Evolutionary conservation across 352 stramenopile genomes (phyloP), one percentile per base, ranked within the genome.

Genomic region (Phytopythium boreale): DNA sequence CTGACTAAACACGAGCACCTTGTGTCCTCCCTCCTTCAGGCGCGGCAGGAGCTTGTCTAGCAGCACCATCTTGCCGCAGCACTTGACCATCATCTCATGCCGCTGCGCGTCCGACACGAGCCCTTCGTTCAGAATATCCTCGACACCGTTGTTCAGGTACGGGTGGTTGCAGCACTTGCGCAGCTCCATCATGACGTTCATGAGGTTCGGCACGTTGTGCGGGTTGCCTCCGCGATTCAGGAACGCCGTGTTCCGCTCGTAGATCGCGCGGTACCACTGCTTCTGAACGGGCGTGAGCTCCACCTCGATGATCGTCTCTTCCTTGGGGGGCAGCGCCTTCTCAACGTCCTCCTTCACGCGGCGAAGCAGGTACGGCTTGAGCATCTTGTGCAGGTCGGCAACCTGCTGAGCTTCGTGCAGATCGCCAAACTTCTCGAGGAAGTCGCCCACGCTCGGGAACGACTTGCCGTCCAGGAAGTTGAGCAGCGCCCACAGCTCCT

Each of bases 1-100:
- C 79, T 99, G 98, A 56, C 92, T 99, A 74, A 99, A 99, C 24
- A 99, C 95, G 17, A 99, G 84, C 31, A 99, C 95, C 41, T 98
- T 96, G 73, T 99, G 97, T 4, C 97, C 97, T 59, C 98, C 96
- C 56, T 93, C 85, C 67, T 98, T 98, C 26, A 99, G 77, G 14
- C 96, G 90, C 17, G 97, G 97, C 15, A 99, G 77, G 15, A 99
- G 76, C 73, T 99, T 99, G 77, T 99, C 98, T 26, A 99, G 85
- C 27, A 99, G 69, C 62, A 99, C 96, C 71, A 99, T 96, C 77
- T 99, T 99, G n/a, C 98, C 98, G 46, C 95, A 99, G 63, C 92
- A 96, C 64, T 98, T 97, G 29, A 99, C 95, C 64, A 99, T 87
- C 79, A 97, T 93, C 43, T 98, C 92, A 60, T 89, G 79, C 41